phyloP scores from a whole-genome alignment of 2,329 filamentous ascomycete genomes.

The Niveomyces coronatus region DNA sequence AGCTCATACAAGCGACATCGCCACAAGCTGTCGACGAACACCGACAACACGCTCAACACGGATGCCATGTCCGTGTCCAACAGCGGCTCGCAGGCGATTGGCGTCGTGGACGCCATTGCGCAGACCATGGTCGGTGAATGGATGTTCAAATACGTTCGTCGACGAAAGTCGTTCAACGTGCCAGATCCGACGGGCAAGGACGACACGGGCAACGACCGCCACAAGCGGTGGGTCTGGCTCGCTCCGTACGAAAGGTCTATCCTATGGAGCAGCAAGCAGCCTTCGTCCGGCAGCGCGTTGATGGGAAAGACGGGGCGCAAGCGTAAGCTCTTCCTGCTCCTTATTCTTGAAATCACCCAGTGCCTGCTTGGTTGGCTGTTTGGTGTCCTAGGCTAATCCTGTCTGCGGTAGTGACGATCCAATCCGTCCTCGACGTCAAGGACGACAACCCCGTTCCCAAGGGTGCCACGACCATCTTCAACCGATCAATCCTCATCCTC shows the following conservation, averaged over 20 bases:
- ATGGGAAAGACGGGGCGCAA: constrained; percentile 93
- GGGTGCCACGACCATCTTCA: constrained; percentile 53
- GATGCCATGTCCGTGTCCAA: constrained; percentile 37
- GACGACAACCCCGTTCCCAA: constrained; percentile 83
- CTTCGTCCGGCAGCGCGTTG: constrained; percentile 73
- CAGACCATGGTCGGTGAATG: constrained; percentile 98
- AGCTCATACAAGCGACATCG: constrained; percentile 37
- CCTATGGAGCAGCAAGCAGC: constrained; percentile 98
- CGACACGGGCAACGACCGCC: constrained; percentile 65
- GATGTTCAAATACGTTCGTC: constrained; percentile 86
- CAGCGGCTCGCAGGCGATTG: constrained; percentile 54
- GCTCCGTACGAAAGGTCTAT: constrained; percentile 93
- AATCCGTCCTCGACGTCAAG: constrained; percentile 94
- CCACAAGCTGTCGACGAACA: constrained; percentile 51
- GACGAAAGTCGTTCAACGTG: constrained; percentile 84
- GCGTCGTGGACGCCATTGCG: constrained; percentile 90
- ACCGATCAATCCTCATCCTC: constrained; percentile 87
- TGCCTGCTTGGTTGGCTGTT: constrained; percentile 10
- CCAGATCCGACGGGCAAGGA: constrained; percentile 56
- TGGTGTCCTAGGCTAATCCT: constrained; percentile 21
- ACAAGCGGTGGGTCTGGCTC: constrained; percentile 98
- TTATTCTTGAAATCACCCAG: constrained; percentile 13
- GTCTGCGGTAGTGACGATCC: constrained; percentile 62
- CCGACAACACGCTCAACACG: constrained; percentile 37
- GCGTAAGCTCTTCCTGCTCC: constrained; percentile 48